Evolutionary conservation across 1,284 basidiomycete genomes (phyloP).

Genomic region (Phlebopus sp.): DNA sequence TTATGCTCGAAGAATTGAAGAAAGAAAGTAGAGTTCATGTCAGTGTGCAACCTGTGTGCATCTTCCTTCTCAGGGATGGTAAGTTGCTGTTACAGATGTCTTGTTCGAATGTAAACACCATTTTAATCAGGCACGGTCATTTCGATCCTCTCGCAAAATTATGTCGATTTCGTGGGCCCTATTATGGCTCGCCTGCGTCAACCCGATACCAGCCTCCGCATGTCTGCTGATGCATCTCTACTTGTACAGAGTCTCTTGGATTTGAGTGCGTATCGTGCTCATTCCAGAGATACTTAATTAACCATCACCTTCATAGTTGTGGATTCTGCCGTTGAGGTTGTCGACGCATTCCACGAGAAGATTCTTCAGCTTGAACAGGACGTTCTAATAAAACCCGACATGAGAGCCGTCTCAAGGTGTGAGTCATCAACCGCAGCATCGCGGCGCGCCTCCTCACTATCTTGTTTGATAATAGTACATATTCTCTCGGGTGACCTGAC

Average conservation of each 20-base stretch:
- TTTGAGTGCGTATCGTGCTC: conserved; percentile 41
- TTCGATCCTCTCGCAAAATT: conserved; percentile 49
- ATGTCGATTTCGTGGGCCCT: conserved; percentile 50
- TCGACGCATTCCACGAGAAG: conserved; percentile 62
- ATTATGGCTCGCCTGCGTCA: conserved; percentile 54
- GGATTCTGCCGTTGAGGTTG: conserved; percentile 62
- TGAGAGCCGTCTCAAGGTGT: conserved; percentile 58
- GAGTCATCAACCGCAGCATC: conserved; percentile 24
- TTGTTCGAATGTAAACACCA: neutral
- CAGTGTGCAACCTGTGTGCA: conserved; percentile 55
- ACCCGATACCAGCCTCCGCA: conserved; percentile 56
- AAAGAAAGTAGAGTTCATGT: conserved; percentile 60
- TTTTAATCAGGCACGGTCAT: conserved; percentile 53
- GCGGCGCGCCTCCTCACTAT: neutral
- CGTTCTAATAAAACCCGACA: conserved; percentile 56
- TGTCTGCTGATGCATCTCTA: conserved; percentile 58
- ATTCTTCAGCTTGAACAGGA: conserved; percentile 59
- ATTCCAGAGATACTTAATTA: too few species aligned
- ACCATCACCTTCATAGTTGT: conserved; percentile 44
- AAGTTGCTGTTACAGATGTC: conserved; percentile 5
- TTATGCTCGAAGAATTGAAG: conserved; percentile 50
- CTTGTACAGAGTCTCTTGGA: conserved; percentile 63
- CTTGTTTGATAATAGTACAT: conserved; percentile 47
- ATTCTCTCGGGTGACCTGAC: conserved; percentile 71
- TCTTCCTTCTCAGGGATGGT: conserved; percentile 66